Base-by-base conservation (phyloP, 2,329 filamentous ascomycete species). In the Bimuria novae-zelandiae region DNA sequence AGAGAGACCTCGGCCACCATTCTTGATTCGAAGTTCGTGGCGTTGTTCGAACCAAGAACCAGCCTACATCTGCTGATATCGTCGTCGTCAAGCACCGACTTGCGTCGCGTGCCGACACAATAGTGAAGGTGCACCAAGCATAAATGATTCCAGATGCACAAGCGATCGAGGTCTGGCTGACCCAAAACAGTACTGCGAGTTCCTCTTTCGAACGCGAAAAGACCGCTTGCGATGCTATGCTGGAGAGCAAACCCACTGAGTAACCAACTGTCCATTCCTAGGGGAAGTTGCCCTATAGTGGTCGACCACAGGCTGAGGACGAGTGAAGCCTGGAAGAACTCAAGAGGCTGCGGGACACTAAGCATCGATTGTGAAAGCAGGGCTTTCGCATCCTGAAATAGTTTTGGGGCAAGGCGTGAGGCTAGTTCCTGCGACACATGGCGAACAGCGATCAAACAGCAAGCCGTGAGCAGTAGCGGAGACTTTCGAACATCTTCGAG, bases 291-390 rank as follows among this genome's bases (percentile, higher is more conserved):
- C 1, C 75, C 75, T 22, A 78, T 75, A 1, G 77, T 79, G 0
- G 76, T 79, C 4, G 77, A 79, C 77, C 77, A 79, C 62, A 79
- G 61, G 45, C 72, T 74, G 4, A 79, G 61, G n/a, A 79, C 67
- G 1, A 79, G 56, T 7, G 68, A 64, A 7, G 76, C 73, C 57
- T 79, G 76, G 37, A 79, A 78, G 56, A 78, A 79, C 21, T 76
- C 74, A 10, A 76, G 62, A 2, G 71, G 55, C 42, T 79, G 76
- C 4, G 76, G 75, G 3, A 71, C 67, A 2, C 61, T 58, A 4
- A 79, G 65, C 27, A 78, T 59, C 0, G 66, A 61, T 3, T 53
- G 54, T 1, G 69, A 68, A 1, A 73, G 49, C 7, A 70, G 55
- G 7, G 55, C 27, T 42, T 67, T 71, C 4, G 70, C 75, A 44